phyloP scores from a whole-genome alignment of 1,284 basidiomycete genomes.

The Trichosporon faecale region DNA sequence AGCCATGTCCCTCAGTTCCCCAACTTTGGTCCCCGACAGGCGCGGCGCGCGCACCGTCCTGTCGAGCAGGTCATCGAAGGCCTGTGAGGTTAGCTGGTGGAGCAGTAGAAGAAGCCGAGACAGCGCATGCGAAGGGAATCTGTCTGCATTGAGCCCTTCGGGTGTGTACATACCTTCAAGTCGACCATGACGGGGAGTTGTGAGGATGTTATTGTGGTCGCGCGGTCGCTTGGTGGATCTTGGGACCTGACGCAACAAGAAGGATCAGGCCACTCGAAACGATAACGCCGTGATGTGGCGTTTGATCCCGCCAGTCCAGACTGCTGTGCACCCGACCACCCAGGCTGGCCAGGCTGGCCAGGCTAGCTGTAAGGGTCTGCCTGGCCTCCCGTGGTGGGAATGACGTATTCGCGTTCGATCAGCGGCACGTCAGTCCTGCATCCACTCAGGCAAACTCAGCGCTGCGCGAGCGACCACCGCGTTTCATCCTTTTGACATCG shows the following conservation, averaged over 20 bases:
- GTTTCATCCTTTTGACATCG: background rate
- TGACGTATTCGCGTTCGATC: conserved; percentile 11
- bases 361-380: background rate
- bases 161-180: conserved; percentile 26
- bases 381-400: background rate
- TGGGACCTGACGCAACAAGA: background rate
- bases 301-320: background rate
- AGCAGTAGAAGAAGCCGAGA: background rate
- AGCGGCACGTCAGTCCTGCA: conserved; percentile 1
- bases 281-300: conserved; percentile 2
- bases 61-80: conserved; percentile 72
- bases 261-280: background rate
- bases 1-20: conserved; percentile 66
- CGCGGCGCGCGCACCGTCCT: conserved; percentile 74
- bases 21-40: conserved; percentile 78
- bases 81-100: conserved; percentile 53
- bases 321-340: no score
- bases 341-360: background rate
- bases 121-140: background rate
- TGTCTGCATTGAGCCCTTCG: background rate
- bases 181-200: conserved; percentile 23
- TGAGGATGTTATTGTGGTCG: conserved; percentile 7
- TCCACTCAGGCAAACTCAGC: background rate
- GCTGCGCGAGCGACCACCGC: background rate
- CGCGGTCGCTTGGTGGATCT: background rate